Evolutionary conservation across 2,329 filamentous ascomycete genomes (phyloP).

Genomic region (Aspergillus costaricaensis): DNA sequence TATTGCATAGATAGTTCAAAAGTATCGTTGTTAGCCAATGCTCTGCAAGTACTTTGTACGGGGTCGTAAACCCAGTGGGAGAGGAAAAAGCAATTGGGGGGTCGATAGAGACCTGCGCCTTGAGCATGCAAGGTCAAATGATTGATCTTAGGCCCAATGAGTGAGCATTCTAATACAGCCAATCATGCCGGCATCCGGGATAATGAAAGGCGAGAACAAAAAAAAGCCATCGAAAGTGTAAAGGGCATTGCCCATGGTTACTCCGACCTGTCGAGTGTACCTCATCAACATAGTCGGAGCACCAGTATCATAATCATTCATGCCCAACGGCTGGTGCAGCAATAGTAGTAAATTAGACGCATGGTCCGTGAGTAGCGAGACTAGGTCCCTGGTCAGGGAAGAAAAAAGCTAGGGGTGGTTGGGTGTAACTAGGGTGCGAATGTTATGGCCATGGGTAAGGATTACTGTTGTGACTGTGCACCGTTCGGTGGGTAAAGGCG

Average conservation of each 20-base stretch:
- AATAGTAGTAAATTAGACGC: conserved; percentile 28
- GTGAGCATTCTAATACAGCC: neutral
- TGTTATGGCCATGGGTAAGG: conserved; percentile 1
- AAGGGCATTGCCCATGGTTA: neutral
- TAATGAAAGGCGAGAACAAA: neutral
- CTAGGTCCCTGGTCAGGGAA: conserved; percentile 21
- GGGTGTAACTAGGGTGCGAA: neutral
- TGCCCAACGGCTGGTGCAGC: conserved; percentile 30
- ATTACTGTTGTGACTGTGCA: conserved; percentile 10
- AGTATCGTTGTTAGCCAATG: neutral
- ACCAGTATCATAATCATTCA: conserved; percentile 25
- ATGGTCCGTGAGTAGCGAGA: conserved; percentile 23
- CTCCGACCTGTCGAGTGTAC: conserved; percentile 5
- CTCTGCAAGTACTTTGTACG: neutral
- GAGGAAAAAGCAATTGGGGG: neutral
- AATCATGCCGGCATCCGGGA: neutral
- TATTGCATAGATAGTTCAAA: neutral
- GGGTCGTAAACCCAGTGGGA: neutral
- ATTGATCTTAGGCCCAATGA: conserved; percentile 1
- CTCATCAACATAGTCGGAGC: conserved; percentile 4
- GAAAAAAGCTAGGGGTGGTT: conserved; percentile 10
- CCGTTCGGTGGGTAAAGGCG: neutral
- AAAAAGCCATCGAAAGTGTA: conserved; percentile 1
- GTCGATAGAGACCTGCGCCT: neutral
- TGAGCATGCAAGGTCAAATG: conserved; percentile 4